These are phyloP conservation scores for Verticillium klebahnii DNA, from an alignment of 2,329 filamentous ascomycete genomes.

Conservation along the genomic window DNA sequence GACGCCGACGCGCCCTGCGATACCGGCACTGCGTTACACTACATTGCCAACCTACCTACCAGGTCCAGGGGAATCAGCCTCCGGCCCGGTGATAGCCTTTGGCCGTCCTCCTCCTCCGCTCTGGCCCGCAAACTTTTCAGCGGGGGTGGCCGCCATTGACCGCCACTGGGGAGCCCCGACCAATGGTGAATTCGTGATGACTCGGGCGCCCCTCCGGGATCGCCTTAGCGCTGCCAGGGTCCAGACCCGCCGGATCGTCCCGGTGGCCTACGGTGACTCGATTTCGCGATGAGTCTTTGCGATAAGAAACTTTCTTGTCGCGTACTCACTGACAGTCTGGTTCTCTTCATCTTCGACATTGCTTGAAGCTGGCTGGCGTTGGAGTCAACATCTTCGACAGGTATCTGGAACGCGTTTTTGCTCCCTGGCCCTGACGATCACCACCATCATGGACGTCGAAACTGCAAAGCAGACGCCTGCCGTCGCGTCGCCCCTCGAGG, in stretches of 20 bases:
- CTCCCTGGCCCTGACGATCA: not conserved
- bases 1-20: too few species aligned
- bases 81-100: not conserved
- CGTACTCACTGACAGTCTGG: not conserved
- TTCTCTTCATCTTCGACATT: not conserved
- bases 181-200: not conserved
- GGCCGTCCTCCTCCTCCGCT: not conserved
- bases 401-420: not conserved
- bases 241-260: not conserved
- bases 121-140: not conserved
- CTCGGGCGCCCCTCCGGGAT: not conserved
- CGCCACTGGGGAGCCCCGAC: not conserved
- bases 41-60: too few species aligned
- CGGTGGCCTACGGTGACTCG: not conserved
- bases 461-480: not conserved
- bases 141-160: not conserved
- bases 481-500: not conserved
- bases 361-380: not conserved
- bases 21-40: too few species aligned
- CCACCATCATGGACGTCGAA: constrained; percentile 4
- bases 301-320: not conserved
- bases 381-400: not conserved
- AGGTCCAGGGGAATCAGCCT: not conserved
- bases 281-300: constrained; percentile 3
- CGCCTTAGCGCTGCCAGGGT: not conserved